A percentile compares a stretch with the other conserved stretches of the same genome.
phyloP scores from a whole-genome alignment of 768 basidiomycete genomes.

The Tulasnella sp. region DNA sequence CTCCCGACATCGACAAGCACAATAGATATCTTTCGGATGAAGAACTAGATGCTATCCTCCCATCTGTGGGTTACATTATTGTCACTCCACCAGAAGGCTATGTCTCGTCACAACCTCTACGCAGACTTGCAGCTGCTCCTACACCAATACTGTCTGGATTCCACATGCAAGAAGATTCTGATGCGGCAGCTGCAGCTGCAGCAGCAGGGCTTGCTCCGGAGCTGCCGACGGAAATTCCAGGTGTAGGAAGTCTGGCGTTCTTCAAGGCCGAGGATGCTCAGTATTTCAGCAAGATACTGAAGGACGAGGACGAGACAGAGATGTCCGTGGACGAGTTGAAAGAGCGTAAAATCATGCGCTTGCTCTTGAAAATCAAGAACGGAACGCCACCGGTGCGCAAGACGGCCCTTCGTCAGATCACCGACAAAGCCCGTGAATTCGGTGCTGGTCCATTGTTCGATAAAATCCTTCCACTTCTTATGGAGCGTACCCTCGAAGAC shows the following conservation, averaged over 20 bases:
- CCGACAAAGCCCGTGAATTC: slow-evolving; percentile 97
- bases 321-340: slow-evolving; percentile 96
- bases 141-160: slow-evolving; percentile 63
- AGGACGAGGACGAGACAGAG: slow-evolving; percentile 89
- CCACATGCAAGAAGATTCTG: slow-evolving; percentile 92
- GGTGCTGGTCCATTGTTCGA: slow-evolving; percentile 97
- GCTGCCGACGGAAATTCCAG: slow-evolving; percentile 92
- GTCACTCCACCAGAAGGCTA: slow-evolving; percentile 93
- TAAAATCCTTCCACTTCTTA: slow-evolving; percentile 93
- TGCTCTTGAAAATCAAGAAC: slow-evolving; percentile 97
- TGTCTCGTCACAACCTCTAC: slow-evolving; percentile 52
- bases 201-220: slow-evolving; percentile 89
- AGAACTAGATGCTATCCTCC: slow-evolving; percentile 85
- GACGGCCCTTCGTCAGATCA: slow-evolving; percentile 93
- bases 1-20: slow-evolving; percentile 74
- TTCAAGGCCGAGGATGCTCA: slow-evolving; percentile 97
- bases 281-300: slow-evolving; percentile 92
- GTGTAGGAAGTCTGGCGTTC: slow-evolving; percentile 92
- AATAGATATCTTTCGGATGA: slow-evolving; percentile 94
- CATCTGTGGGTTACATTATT: slow-evolving; percentile 73
- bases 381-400: slow-evolving; percentile 97
- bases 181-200: slow-evolving; percentile 74
- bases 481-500: slow-evolving; percentile 95
- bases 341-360: slow-evolving; percentile 97
- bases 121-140: slow-evolving; percentile 39